phyloP scores from a whole-genome alignment of 108 stramenopile species.

The Stephanodiscus triporus region DNA sequence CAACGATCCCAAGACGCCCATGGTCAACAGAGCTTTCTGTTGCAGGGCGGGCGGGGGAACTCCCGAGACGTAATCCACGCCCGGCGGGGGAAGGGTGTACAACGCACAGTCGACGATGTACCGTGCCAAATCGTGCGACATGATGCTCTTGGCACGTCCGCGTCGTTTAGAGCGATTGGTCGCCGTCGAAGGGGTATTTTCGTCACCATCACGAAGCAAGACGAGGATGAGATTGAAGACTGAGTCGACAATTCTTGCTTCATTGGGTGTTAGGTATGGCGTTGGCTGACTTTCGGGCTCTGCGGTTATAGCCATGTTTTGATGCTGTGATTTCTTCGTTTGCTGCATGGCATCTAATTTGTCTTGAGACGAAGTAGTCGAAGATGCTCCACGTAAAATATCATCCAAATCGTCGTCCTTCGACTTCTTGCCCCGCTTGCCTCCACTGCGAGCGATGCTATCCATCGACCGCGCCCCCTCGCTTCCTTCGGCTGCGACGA shows the following conservation, averaged over 20 bases:
- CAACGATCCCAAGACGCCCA: slow-evolving; percentile 54
- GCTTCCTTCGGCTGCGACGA: slow-evolving; percentile 6
- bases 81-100: slow-evolving; percentile 55
- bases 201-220: slow-evolving; percentile 55
- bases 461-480: not conserved
- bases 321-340: not conserved
- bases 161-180: slow-evolving; percentile 41
- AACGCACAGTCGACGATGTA: slow-evolving; percentile 75
- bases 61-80: slow-evolving; percentile 54
- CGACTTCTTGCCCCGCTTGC: slow-evolving; percentile 37
- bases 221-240: slow-evolving; percentile 60
- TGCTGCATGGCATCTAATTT: slow-evolving; percentile 6
- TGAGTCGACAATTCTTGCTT: slow-evolving; percentile 39
- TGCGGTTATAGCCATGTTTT: slow-evolving; percentile 4
- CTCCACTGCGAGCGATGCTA: slow-evolving; percentile 5
- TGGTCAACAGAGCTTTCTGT: slow-evolving; percentile 63
- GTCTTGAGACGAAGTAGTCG: slow-evolving; percentile 21
- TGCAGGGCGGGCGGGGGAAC: slow-evolving; percentile 64
- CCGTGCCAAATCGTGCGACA: slow-evolving; percentile 51
- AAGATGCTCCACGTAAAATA: slow-evolving; percentile 49
- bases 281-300: slow-evolving; percentile 27
- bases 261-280: slow-evolving; percentile 49
- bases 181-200: slow-evolving; percentile 40
- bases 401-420: slow-evolving; percentile 79
- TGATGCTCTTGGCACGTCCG: slow-evolving; percentile 46